Conservation (phyloP, 805 yeast species). For the Saturnispora ahearnii region DNA sequence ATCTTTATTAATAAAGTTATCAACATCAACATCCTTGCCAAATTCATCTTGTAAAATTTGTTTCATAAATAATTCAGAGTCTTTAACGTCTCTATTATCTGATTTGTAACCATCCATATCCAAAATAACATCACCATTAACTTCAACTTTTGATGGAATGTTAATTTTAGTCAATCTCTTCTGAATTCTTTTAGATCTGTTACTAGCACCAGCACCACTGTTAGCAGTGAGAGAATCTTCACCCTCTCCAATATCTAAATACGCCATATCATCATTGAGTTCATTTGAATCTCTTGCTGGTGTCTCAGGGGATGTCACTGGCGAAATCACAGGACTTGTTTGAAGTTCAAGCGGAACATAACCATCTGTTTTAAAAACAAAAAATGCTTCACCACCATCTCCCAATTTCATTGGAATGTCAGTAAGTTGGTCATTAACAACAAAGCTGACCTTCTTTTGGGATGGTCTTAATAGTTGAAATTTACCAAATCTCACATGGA, state of each 20-base stretch:
- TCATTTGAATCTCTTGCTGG: conserved; percentile 15
- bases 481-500: conserved; percentile 94
- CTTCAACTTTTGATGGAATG: conserved; percentile 80
- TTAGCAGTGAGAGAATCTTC: conserved; percentile 4
- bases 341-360: conserved; percentile 69
- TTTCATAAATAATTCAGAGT: conserved; percentile 66
- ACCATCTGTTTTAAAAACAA: conserved; percentile 79
- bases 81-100: conserved; percentile 64
- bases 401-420: conserved; percentile 93
- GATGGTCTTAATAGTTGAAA: conserved; percentile 88
- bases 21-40: conserved; percentile 40
- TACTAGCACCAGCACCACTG: conserved; percentile 1
- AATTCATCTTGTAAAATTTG: conserved; percentile 72
- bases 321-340: conserved; percentile 78
- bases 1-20: conserved; percentile 44
- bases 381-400: conserved; percentile 97
- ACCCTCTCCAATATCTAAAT: conserved; percentile 37
- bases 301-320: conserved; percentile 39
- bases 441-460: conserved; percentile 85
- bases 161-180: background rate
- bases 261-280: conserved; percentile 39
- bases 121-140: conserved; percentile 79
- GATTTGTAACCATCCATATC: conserved; percentile 97
- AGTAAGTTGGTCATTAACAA: conserved; percentile 73
- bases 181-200: background rate